Evolutionary conservation across 1,284 basidiomycete species (phyloP), one percentile per base, ranked within the genome.

Genomic region (Peniophora sp.): DNA sequence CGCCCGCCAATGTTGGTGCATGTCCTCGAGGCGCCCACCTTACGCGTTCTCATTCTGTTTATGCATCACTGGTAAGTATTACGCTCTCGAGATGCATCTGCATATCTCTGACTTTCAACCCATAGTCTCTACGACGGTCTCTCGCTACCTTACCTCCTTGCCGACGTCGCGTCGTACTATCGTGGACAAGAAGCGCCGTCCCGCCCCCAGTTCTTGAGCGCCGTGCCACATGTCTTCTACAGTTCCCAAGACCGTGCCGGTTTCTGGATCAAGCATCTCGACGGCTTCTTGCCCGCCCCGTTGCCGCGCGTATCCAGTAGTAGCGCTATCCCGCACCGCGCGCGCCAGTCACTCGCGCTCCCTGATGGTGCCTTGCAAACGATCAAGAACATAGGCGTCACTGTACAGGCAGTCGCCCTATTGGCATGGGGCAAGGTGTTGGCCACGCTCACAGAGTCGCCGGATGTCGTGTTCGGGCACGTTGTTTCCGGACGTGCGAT

Each of bases 121-220:
- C 12, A 12, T 57, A 73, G 74, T 2, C 56, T 78, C n/a, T 78
- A 78, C 52, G 75, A 78, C 53, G 76, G 75, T 3, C 54, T 72
- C 12, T 74, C 74, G 14, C 58, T 77, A 22, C 59, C 61, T 9
- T 62, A 58, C 25, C 61, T 78, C 2, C 57, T 75, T 22, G 56
- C 66, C 9, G 50, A 59, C 23, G 65, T 77, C 1, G 57, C 67
- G 45, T 51, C 51, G 20, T 51, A 66, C 14, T 77, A 77, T 55
- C 51, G 51, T 24, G 61, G 60, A 17, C 44, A 56, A 16, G 45
- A 55, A 9, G 52, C 60, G 12, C 49, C 53, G 2, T 43, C 49
- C 12, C 45, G 59, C 2, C 51, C 51, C 3, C 69, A 71, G 35
- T 78, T 76, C 49, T 58, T 62, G 38, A 63, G 65, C 34, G 49